phyloP scores from a whole-genome alignment of 2,329 filamentous ascomycete species.

The Colletotrichum sojae region DNA sequence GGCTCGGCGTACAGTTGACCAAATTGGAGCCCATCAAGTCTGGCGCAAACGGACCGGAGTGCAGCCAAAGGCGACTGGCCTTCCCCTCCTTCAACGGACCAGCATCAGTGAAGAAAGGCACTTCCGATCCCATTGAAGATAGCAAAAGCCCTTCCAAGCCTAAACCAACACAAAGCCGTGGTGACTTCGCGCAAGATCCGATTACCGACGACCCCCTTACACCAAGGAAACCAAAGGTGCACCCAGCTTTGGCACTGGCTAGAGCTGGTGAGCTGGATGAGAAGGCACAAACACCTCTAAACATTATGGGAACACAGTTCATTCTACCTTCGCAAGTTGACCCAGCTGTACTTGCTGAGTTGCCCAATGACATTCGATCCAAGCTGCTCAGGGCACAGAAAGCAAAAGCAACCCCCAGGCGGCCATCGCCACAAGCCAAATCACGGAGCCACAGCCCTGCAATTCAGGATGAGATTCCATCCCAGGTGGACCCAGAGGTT shows the following conservation, averaged over 20 bases:
- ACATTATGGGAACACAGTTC: constrained; percentile 91
- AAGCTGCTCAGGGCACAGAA: constrained; percentile 64
- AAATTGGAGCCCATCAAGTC: constrained; percentile 86
- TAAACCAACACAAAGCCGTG: constrained; percentile 47
- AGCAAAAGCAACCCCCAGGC: constrained; percentile 43
- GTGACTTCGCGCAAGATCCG: constrained; percentile 59
- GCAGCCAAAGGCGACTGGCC: constrained; percentile 83
- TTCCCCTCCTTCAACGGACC: constrained; percentile 72
- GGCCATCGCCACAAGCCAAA: constrained; percentile 50
- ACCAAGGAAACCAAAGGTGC: constrained; percentile 66
- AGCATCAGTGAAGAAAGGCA: constrained; percentile 55
- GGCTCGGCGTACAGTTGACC: constrained; percentile 92
- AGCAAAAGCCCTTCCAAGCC: constrained; percentile 51
- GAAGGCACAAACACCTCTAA: constrained; percentile 77
- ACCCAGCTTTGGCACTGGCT: constrained; percentile 68
- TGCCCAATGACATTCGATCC: constrained; percentile 86
- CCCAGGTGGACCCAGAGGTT: constrained; percentile 88
- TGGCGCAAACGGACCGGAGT: constrained; percentile 68
- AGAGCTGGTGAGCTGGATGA: constrained; percentile 65
- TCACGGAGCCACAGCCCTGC: constrained; percentile 58
- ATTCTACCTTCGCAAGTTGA: constrained; percentile 89
- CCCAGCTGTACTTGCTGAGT: constrained; percentile 82
- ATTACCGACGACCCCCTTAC: constrained; percentile 70
- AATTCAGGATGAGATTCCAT: constrained; percentile 67
- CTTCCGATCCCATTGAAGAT: constrained; percentile 68